phyloP scores from a whole-genome alignment of 1,284 basidiomycete species.

The Sporisorium sorghi region DNA sequence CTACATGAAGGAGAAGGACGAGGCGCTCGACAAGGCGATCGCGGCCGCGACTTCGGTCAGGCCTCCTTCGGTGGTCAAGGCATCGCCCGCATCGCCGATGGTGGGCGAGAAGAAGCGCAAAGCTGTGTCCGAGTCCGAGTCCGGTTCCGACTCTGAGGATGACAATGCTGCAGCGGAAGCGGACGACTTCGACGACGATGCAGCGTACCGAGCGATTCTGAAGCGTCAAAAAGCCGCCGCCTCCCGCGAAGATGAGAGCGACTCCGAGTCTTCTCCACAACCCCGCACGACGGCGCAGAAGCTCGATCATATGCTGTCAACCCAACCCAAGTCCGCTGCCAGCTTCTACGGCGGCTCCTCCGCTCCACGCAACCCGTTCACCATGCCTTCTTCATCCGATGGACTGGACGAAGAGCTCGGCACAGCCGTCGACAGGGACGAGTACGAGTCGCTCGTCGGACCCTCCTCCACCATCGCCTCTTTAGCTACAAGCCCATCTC shows the following conservation, averaged over 20 bases:
- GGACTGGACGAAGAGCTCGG: slow-evolving; percentile 37
- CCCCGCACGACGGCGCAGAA: slow-evolving; percentile 2
- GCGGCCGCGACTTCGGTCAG: slow-evolving; percentile 9
- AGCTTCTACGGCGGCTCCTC: slow-evolving; percentile 40
- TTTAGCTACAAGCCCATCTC: neutral
- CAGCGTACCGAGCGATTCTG: slow-evolving; percentile 19
- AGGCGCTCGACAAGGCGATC: slow-evolving; percentile 41
- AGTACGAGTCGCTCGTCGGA: slow-evolving; percentile 49
- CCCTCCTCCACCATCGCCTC: neutral
- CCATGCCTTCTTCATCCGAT: slow-evolving; percentile 5
- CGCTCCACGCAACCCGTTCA: slow-evolving; percentile 25
- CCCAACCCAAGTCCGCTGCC: slow-evolving; percentile 38
- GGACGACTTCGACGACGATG: slow-evolving; percentile 20
- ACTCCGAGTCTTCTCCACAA: neutral
- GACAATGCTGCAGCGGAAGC: neutral
- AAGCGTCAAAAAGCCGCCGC: slow-evolving; percentile 23
- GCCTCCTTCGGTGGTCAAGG: neutral
- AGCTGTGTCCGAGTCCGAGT: slow-evolving; percentile 12
- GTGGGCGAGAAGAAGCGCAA: slow-evolving; percentile 27
- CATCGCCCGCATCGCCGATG: neutral
- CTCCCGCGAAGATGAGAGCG: slow-evolving; percentile 14
- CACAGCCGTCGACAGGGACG: slow-evolving; percentile 32
- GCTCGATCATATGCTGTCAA: slow-evolving; percentile 34
- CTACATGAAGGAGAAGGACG: slow-evolving; percentile 78
- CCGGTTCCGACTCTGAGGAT: slow-evolving; percentile 4